Evolutionary conservation across 2,329 filamentous ascomycete species (phyloP).

Genomic region (Fusarium tanahbumbuense): DNA sequence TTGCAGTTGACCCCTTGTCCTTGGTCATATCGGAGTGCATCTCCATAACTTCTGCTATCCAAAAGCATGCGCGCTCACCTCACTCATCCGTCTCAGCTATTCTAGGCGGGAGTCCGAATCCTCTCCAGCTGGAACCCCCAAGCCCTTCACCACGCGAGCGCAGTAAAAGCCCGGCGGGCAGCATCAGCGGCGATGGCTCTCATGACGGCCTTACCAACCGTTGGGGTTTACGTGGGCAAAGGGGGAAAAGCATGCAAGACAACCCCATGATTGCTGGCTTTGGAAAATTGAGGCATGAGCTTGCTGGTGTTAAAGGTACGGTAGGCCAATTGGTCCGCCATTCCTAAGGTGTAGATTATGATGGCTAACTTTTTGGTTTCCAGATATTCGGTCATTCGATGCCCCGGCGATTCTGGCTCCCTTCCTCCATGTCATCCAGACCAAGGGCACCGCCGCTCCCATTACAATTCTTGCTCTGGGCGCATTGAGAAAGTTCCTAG

Average conservation of each 20-base stretch:
- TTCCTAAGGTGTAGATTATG: background rate
- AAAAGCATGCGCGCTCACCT: slow-evolving; percentile 95
- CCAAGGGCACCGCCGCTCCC: slow-evolving; percentile 93
- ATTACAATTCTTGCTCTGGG: slow-evolving; percentile 95
- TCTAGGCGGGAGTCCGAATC: slow-evolving; percentile 78
- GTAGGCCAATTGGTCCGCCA: background rate
- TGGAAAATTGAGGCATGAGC: slow-evolving; percentile 85
- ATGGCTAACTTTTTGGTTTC: slow-evolving; percentile 27
- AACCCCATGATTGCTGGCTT: slow-evolving; percentile 97
- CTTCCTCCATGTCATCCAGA: slow-evolving; percentile 95
- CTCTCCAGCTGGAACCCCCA: slow-evolving; percentile 64
- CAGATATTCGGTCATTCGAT: slow-evolving; percentile 89
- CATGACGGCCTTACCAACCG: slow-evolving; percentile 77
- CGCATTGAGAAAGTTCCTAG: slow-evolving; percentile 94
- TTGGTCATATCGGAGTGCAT: slow-evolving; percentile 99
- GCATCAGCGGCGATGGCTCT: slow-evolving; percentile 54
- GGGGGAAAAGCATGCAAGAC: slow-evolving; percentile 96
- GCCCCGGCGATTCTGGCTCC: slow-evolving; percentile 89
- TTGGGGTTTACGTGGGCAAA: slow-evolving; percentile 95
- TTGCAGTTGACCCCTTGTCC: slow-evolving; percentile 90
- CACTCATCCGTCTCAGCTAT: slow-evolving; percentile 97
- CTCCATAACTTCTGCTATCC: slow-evolving; percentile 96
- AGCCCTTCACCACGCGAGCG: slow-evolving; percentile 56
- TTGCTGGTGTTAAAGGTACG: slow-evolving; percentile 84
- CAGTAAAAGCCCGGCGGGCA: slow-evolving; percentile 55